Evolutionary conservation across 495 filamentous ascomycete species (phyloP).

Genomic region (Penicillium mononematosum): DNA sequence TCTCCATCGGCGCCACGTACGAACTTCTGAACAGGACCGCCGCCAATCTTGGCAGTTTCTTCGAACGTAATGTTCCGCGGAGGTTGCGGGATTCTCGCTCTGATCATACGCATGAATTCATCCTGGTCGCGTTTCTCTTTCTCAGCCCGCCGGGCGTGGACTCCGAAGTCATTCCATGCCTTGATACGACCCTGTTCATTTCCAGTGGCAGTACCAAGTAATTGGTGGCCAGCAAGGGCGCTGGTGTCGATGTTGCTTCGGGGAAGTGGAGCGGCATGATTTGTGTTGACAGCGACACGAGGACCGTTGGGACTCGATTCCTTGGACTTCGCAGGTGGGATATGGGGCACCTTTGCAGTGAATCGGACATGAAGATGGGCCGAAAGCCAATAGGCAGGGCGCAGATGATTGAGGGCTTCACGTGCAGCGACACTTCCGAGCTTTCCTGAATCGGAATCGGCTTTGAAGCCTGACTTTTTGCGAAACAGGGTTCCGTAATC

Average conservation of each 20-base stretch:
- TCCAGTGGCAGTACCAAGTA: conserved; percentile 1
- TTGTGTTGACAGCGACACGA: neutral
- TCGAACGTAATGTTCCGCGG: neutral
- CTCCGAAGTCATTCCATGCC: conserved; percentile 23
- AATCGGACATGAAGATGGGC: conserved; percentile 91
- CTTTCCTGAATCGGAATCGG: conserved; percentile 68
- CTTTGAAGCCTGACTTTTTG: conserved; percentile 67
- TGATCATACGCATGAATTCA: neutral
- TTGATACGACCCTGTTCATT: neutral
- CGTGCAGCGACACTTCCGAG: conserved; percentile 77
- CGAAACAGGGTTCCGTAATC: conserved; percentile 60
- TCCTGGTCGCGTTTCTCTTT: neutral
- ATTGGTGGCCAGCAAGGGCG: neutral
- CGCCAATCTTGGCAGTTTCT: neutral
- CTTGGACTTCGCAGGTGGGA: conserved; percentile 15
- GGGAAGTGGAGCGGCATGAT: neutral
- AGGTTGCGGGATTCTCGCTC: neutral
- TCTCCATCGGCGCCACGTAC: neutral
- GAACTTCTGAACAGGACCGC: neutral
- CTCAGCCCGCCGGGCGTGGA: neutral
- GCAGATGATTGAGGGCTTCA: conserved; percentile 73
- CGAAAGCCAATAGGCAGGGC: conserved; percentile 88
- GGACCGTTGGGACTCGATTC: neutral
- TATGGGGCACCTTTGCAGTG: conserved; percentile 67
- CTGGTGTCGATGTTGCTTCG: neutral